Evolutionary conservation across 306 rosid genomes (phyloP), one percentile per base, ranked within the genome.

Genomic region (Astragalus membranaceus): DNA sequence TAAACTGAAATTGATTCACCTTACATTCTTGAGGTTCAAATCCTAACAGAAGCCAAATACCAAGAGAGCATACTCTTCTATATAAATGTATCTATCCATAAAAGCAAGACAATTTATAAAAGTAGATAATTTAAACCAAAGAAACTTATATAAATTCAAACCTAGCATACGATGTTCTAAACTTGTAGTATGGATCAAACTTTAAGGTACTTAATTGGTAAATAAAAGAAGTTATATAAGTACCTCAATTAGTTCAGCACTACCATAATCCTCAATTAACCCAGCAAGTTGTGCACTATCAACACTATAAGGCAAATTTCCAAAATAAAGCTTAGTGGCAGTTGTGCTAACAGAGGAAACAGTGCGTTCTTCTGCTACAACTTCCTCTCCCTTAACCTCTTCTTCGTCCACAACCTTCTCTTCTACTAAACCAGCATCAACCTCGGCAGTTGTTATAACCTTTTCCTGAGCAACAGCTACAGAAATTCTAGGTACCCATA

Each of bases 281-380:
- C 89, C 99, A 7, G 97, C 96, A 72, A 95, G 99, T 76, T 86
- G 90, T 10, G 99, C 88, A 67, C 99, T 95, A 32, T 95, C 99
- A 62, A 95, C 95, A 70, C 95, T 86, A 15, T 91, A 95, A 49
- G 97, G 97, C 84, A 95, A 73, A 79, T 95, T 95, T 54, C 99
- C 99, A 83, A 95, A 83, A 80, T 95, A 95, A 59, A 95, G 97
- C 82, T 95, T 95, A 7, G 99, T 63, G 48, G 13, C 44, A 39
- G 44, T 92, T 59, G 44, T 92, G 63, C 10, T 75, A 50, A 52
- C 75, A 48, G 77, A 67, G 36, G 48, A 72, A 35, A 42, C 85
- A 44, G 70, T 26, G 50, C 69, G 86, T 49, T 29, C 42, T 56
- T 13, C 82, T 36, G 62, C 72, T 41, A 35, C 49, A 12, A n/a